Percentiles rank a stretch among this genome's conserved stretches.
Conservation (phyloP, 345 rosid species). For the Clarkia xantiana region DNA sequence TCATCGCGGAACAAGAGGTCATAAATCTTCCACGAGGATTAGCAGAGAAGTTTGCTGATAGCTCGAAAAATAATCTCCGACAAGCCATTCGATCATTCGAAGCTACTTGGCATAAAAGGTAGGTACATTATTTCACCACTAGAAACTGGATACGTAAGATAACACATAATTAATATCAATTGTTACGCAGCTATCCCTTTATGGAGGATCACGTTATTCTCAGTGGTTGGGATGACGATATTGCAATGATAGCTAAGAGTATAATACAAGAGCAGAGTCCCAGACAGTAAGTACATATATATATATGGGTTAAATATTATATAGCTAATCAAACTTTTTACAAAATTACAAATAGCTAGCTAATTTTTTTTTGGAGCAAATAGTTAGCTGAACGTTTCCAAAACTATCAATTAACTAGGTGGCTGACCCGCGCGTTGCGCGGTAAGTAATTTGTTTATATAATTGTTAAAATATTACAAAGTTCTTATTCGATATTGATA, state of each 20-base stretch:
- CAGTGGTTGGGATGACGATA: constrained; percentile 54
- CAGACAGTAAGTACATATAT: constrained; percentile 26
- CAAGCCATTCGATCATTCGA: constrained; percentile 59
- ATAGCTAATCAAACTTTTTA: neutral
- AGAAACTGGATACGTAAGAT: neutral
- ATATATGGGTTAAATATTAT: neutral
- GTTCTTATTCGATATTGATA: too few species aligned
- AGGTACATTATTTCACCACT: neutral
- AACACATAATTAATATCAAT: neutral
- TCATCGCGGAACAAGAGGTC: constrained; percentile 37
- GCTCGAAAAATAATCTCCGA: constrained; percentile 41
- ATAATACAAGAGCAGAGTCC: constrained; percentile 46
- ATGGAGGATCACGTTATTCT: constrained; percentile 21
- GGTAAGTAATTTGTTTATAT: too few species aligned
- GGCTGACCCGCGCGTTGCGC: too few species aligned
- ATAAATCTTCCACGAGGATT: constrained; percentile 20
- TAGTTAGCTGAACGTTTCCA: too few species aligned
- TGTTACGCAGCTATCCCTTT: constrained; percentile 18
- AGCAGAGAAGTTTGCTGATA: constrained; percentile 24
- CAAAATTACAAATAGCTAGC: neutral
- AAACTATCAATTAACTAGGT: too few species aligned
- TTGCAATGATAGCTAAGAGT: constrained; percentile 39
- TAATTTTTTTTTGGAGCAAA: too few species aligned
- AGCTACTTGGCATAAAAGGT: constrained; percentile 33
- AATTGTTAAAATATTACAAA: too few species aligned